These are phyloP conservation scores for Quercus variabilis DNA, from an alignment of 306 rosid genomes.

Conservation along the genomic window DNA sequence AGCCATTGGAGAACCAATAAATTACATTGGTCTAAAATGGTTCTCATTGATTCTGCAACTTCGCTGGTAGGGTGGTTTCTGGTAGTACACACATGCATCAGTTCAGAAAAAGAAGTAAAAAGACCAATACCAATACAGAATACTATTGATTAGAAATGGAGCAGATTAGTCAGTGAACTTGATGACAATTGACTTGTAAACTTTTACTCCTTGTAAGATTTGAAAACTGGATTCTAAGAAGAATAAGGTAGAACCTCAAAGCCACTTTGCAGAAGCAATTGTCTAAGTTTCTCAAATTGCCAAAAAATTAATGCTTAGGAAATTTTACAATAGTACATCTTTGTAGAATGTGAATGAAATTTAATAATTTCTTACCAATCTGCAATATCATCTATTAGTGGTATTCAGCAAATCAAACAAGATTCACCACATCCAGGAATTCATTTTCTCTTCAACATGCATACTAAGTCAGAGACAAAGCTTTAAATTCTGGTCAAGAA, in stretches of 20 bases:
- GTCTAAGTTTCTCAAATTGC: not conserved
- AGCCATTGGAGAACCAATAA: slow-evolving; percentile 48
- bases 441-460: slow-evolving; percentile 31
- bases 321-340: slow-evolving; percentile 10
- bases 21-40: slow-evolving; percentile 21
- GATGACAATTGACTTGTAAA: not conserved
- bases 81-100: not conserved
- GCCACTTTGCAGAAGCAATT: slow-evolving; percentile 9
- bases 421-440: slow-evolving; percentile 36
- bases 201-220: not conserved
- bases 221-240: not conserved
- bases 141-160: not conserved
- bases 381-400: slow-evolving; percentile 3
- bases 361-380: slow-evolving; percentile 37
- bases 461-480: slow-evolving; percentile 27
- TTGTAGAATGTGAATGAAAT: slow-evolving; percentile 32
- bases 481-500: slow-evolving; percentile 31
- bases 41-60: slow-evolving; percentile 23
- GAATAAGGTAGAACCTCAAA: not conserved
- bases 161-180: not conserved
- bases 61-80: slow-evolving; percentile 3
- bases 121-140: not conserved
- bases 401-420: slow-evolving; percentile 27
- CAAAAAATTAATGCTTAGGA: not conserved
- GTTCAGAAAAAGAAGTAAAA: not conserved